Percentiles rank a stretch among this genome's conserved stretches.
phyloP scores from a whole-genome alignment of 371 early-diverging fungal genomes.

The Capniomyces stellatus region DNA sequence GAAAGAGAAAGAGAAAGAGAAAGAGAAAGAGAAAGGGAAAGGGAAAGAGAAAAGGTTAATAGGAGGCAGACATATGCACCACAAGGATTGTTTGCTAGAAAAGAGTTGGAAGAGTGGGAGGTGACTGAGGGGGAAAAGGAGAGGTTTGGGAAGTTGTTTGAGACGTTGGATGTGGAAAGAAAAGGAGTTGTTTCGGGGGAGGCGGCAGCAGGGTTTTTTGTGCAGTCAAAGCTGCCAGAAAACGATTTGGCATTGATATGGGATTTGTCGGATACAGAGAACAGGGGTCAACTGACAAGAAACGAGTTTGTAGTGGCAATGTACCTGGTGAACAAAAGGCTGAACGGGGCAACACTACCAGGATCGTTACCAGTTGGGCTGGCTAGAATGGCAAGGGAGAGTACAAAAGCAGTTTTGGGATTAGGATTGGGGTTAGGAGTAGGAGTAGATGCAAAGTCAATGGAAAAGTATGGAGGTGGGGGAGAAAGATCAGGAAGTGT shows the following conservation, averaged over 20 bases:
- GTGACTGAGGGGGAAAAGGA: constrained; percentile 45
- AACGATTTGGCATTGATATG: constrained; percentile 48
- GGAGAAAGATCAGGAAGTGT: too few species aligned
- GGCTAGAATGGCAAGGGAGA: background rate
- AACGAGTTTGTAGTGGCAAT: constrained; percentile 40
- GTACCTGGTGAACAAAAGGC: constrained; percentile 36
- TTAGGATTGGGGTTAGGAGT: too few species aligned
- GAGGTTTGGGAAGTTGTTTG: constrained; percentile 51
- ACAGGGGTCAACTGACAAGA: constrained; percentile 24
- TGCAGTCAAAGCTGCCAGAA: constrained; percentile 50
- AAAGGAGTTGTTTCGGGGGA: constrained; percentile 25
- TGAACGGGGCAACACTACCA: constrained; percentile 25
- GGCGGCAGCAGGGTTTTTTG: constrained; percentile 53
- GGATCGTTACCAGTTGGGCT: background rate
- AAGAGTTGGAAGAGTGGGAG: constrained; percentile 50
- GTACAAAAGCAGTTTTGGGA: background rate
- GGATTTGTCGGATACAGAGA: constrained; percentile 34
- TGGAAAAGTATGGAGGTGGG: too few species aligned
- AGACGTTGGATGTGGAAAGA: constrained; percentile 34
- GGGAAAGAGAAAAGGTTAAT: background rate
- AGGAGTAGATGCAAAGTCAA: too few species aligned
- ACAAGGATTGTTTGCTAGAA: background rate
- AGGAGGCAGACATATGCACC: background rate
- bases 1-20: too few species aligned
- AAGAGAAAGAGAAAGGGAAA: too few species aligned